These are phyloP conservation scores for Claviceps lovelessii DNA, from an alignment of 2,329 filamentous ascomycete species.

Conservation along the genomic window DNA sequence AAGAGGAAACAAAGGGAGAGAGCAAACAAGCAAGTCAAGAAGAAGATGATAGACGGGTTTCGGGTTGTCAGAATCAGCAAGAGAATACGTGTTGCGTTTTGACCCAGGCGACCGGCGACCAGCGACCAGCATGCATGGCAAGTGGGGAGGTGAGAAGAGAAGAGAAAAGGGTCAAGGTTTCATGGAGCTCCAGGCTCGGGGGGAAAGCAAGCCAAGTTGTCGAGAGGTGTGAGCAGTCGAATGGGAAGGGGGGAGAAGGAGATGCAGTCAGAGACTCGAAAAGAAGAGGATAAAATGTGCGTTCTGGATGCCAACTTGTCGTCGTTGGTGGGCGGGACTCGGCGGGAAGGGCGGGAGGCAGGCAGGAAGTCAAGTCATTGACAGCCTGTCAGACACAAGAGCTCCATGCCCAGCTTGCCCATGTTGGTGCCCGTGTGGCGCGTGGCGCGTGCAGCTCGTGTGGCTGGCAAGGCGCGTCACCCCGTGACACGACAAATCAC, in stretches of 20 bases:
- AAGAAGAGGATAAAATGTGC: background rate
- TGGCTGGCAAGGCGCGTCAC: background rate
- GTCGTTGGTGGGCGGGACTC: background rate
- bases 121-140: constrained; percentile 4
- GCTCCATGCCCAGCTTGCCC: no score
- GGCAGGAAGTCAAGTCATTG: background rate
- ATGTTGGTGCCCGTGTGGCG: background rate
- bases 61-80: background rate
- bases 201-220: background rate
- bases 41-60: background rate
- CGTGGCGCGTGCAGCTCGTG: background rate
- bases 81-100: background rate
- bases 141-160: background rate
- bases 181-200: background rate
- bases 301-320: background rate
- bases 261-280: background rate
- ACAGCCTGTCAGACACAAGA: no score
- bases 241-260: background rate
- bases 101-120: constrained; percentile 1
- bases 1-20: background rate
- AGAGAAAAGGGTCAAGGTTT: background rate
- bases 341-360: no score
- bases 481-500: background rate
- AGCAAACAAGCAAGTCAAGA: background rate
- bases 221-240: background rate